Base-by-base conservation (phyloP, 805 yeast genomes). In the Candida arabinofermentans region DNA sequence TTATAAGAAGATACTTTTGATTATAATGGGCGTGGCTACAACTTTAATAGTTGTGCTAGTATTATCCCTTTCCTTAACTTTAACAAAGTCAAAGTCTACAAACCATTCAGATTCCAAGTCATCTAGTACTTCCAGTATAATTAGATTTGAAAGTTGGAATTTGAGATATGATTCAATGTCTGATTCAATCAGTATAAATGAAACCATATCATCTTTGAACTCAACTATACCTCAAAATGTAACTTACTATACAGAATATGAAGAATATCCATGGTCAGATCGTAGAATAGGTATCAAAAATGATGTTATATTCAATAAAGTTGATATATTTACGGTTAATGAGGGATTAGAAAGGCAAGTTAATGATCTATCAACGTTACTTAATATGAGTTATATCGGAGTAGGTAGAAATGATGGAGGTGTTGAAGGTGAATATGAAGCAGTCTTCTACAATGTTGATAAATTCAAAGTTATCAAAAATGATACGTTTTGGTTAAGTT, bases 391-490 rank as follows among this genome's bases (percentile, higher is more conserved):
- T 5, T 78, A 77, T 74, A 51, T 61, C 2, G 79, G 77, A 36
- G 67, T 69, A 30, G 81, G 81, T 1, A 62, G 83, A 51, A 74
- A 69, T 38, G 81, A 77, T 51, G 83, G 83, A 8, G 53, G 53
- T 9, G 55, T 56, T 14, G 57, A 53, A 5, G 81, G 83, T 12
- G 84, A 78, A 49, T 75, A 62, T 44, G 61, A 75, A 4, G 79
- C 82, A 1, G 61, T 78, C 9, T 54, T 71, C 24, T 76, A 62
- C 55, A 61, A 69, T 24, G 49, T 49, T 5, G 40, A 60, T 0
- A 65, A 64, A 13, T 70, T 75, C 62, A 53, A 61, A 27, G 47
- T 74, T 27, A 40, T 71, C 5, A 64, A 67, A 10, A 52, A 63
- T n/a, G 66, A 69, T 17, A 70, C 75, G 8, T 66, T 66, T 40